Evolutionary conservation across 2,329 filamentous ascomycete genomes (phyloP).

Genomic region (Mollisia scopiformis): DNA sequence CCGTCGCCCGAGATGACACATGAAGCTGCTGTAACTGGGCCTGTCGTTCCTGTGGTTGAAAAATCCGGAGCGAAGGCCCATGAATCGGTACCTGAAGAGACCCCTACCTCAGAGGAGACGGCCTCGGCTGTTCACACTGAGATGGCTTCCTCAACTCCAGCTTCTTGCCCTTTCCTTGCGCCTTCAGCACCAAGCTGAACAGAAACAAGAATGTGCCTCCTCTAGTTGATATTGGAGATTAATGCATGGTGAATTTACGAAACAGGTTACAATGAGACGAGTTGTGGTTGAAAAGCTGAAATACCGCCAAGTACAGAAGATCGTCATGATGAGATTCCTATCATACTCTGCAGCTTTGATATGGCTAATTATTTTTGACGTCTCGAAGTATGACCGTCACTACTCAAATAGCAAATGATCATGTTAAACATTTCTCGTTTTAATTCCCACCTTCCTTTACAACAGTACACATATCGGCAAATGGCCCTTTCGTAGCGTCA

Average conservation of each 20-base stretch:
- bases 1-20: too few relatives aligned
- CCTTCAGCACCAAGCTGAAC: background rate
- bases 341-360: too few relatives aligned
- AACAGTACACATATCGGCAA: conserved; percentile 12
- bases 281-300: too few relatives aligned
- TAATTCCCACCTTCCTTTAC: too few relatives aligned
- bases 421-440: too few relatives aligned
- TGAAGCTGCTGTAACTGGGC: too few relatives aligned
- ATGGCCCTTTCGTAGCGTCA: conserved; percentile 15
- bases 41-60: background rate
- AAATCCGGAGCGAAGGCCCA: too few relatives aligned
- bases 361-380: too few relatives aligned
- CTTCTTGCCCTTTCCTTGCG: conserved; percentile 11
- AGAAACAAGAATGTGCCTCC: background rate
- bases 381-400: too few relatives aligned
- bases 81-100: background rate
- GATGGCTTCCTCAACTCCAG: background rate
- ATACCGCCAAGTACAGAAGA: too few relatives aligned
- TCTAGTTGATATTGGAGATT: background rate
- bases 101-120: background rate
- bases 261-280: background rate
- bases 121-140: conserved; percentile 1
- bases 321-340: background rate
- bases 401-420: too few relatives aligned
- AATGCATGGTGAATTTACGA: background rate